Evolutionary conservation across 2,329 filamentous ascomycete species (phyloP).

Genomic region (Colletotrichum melonis): DNA sequence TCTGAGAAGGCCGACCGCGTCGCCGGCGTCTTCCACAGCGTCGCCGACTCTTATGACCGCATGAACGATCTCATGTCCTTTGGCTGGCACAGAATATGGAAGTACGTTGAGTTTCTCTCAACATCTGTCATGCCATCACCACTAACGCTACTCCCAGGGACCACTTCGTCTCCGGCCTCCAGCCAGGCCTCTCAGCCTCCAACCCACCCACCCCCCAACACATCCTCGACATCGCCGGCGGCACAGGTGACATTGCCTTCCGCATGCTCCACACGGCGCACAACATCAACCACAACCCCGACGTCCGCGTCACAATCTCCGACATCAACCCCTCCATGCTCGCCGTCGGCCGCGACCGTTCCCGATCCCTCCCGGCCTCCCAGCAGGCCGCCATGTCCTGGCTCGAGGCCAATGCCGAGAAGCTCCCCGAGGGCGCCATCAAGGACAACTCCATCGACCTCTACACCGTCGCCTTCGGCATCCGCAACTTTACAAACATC

Average conservation of each 20-base stretch:
- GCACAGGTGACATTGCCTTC: slow-evolving; percentile 97
- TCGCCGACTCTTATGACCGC: slow-evolving; percentile 92
- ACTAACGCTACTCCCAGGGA: slow-evolving; percentile 62
- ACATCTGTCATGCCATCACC: not conserved
- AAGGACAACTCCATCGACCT: slow-evolving; percentile 83
- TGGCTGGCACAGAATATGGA: slow-evolving; percentile 97
- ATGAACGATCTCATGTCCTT: slow-evolving; percentile 99
- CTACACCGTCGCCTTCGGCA: slow-evolving; percentile 97
- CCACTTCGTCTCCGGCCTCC: slow-evolving; percentile 91
- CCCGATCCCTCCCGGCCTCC: slow-evolving; percentile 65
- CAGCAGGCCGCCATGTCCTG: slow-evolving; percentile 75
- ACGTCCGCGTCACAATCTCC: slow-evolving; percentile 87
- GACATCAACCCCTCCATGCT: slow-evolving; percentile 99
- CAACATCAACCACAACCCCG: slow-evolving; percentile 74
- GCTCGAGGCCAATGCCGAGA: slow-evolving; percentile 90
- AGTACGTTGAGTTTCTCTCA: slow-evolving; percentile 55
- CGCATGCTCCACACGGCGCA: slow-evolving; percentile 92
- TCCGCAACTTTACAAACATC: slow-evolving; percentile 96
- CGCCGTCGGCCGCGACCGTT: slow-evolving; percentile 84
- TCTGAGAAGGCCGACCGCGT: slow-evolving; percentile 79
- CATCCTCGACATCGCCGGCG: slow-evolving; percentile 96
- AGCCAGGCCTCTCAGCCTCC: slow-evolving; percentile 74
- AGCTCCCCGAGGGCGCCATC: slow-evolving; percentile 69
- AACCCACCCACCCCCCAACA: slow-evolving; percentile 65
- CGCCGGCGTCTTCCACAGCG: slow-evolving; percentile 91